Conservation (phyloP, 2,329 filamentous ascomycete species). For the Blastomyces percursus region DNA sequence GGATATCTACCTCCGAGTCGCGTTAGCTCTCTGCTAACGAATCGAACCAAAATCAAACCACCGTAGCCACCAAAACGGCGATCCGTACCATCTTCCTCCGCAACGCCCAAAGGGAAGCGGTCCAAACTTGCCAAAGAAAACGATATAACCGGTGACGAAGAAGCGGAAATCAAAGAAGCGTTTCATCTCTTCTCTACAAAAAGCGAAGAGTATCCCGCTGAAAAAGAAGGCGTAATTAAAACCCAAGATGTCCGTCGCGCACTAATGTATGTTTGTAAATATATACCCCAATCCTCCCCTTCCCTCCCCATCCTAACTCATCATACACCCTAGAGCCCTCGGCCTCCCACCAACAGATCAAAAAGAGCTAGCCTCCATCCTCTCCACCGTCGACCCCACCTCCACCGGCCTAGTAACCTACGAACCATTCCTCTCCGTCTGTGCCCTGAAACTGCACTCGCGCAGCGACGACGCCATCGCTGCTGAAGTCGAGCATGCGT, state of each 20-base stretch:
- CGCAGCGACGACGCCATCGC: conserved; percentile 44
- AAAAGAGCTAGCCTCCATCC: conserved; percentile 63
- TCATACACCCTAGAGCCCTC: conserved; percentile 52
- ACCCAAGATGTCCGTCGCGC: conserved; percentile 59
- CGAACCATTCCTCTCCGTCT: conserved; percentile 72
- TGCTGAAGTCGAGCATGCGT: conserved; percentile 71
- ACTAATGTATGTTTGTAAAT: conserved; percentile 47
- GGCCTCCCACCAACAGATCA: conserved; percentile 56
- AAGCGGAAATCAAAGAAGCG: conserved; percentile 82
- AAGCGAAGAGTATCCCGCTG: conserved; percentile 53
- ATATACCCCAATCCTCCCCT: background rate
- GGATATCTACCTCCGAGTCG: too few relatives aligned
- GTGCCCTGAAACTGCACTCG: conserved; percentile 70
- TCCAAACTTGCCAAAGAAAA: conserved; percentile 91
- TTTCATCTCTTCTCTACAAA: conserved; percentile 62
- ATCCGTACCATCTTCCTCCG: conserved; percentile 20
- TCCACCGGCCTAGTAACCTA: conserved; percentile 67
- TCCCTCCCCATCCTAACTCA: background rate
- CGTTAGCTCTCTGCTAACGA: background rate
- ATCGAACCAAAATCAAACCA: background rate
- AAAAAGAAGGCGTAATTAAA: conserved; percentile 60
- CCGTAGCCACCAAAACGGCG: conserved; percentile 30
- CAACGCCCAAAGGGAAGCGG: conserved; percentile 36
- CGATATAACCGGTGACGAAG: conserved; percentile 71
- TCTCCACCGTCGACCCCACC: conserved; percentile 73